Evolutionary conservation across 139 green algal species (phyloP).

Genomic region (Yamagishiella unicocca): DNA sequence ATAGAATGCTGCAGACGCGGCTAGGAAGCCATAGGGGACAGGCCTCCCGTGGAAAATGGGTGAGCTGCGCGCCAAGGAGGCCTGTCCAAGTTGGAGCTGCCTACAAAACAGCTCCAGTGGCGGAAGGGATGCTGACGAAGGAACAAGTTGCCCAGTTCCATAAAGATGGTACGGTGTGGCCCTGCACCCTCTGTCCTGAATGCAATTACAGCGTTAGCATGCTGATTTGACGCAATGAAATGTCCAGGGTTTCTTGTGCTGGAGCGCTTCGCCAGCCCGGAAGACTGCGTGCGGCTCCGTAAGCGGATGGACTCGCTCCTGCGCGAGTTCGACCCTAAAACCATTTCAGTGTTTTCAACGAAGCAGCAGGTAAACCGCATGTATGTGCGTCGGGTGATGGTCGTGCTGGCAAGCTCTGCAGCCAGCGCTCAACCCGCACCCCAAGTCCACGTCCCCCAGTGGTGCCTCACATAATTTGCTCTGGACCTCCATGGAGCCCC

Average conservation of each 20-base stretch:
- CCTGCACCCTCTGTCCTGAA: no score
- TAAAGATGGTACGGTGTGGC: slow-evolving; percentile 28
- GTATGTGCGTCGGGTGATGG: no score
- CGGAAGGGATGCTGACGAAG: neutral
- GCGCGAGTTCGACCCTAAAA: slow-evolving; percentile 61
- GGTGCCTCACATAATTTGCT: no score
- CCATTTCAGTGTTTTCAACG: slow-evolving; percentile 66
- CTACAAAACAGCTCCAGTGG: neutral
- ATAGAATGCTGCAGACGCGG: no score
- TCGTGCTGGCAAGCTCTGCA: no score
- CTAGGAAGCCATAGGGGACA: no score
- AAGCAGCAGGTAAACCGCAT: slow-evolving; percentile 55
- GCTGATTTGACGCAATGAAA: neutral
- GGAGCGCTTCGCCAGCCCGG: slow-evolving; percentile 52
- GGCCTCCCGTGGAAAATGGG: neutral
- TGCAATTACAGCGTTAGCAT: neutral
- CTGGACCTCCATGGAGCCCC: no score
- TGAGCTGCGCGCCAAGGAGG: neutral
- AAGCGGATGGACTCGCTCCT: slow-evolving; percentile 62
- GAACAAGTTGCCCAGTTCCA: slow-evolving; percentile 43
- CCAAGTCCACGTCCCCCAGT: no score
- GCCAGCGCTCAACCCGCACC: no score
- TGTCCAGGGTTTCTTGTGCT: slow-evolving; percentile 64
- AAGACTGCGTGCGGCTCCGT: slow-evolving; percentile 59
- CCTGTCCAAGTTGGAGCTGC: neutral